phyloP scores from a whole-genome alignment of 306 rosid species.

The Sindora glabra region DNA sequence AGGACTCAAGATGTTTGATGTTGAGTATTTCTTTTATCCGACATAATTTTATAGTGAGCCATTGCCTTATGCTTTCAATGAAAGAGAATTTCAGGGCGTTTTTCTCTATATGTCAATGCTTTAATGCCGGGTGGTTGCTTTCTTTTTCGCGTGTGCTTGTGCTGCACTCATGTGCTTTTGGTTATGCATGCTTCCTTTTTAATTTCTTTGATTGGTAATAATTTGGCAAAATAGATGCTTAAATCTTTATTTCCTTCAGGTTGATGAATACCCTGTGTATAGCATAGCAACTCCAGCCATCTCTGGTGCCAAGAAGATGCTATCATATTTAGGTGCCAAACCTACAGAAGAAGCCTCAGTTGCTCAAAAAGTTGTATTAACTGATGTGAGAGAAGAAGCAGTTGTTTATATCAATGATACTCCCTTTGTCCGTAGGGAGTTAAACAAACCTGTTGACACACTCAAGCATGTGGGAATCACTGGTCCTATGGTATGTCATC shows the following conservation, averaged over 20 bases:
- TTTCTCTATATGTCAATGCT: background rate
- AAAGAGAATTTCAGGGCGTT: background rate
- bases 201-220: background rate
- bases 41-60: no score
- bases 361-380: conserved; percentile 55
- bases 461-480: conserved; percentile 90
- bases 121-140: background rate
- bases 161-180: background rate
- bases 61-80: background rate
- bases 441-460: conserved; percentile 78
- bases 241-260: conserved; percentile 33
- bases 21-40: no score
- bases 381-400: conserved; percentile 84
- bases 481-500: conserved; percentile 64
- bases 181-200: background rate
- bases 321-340: conserved; percentile 53
- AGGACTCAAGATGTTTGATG: background rate
- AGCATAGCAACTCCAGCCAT: conserved; percentile 94
- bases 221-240: conserved; percentile 1
- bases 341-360: conserved; percentile 35
- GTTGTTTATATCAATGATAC: conserved; percentile 70
- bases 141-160: background rate
- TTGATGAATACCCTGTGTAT: conserved; percentile 75
- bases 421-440: conserved; percentile 88
- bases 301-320: conserved; percentile 84